Evolutionary conservation across 2,329 filamentous ascomycete genomes (phyloP), one percentile per base, ranked within the genome.

Genomic region (Cladophialophora yegresii): DNA sequence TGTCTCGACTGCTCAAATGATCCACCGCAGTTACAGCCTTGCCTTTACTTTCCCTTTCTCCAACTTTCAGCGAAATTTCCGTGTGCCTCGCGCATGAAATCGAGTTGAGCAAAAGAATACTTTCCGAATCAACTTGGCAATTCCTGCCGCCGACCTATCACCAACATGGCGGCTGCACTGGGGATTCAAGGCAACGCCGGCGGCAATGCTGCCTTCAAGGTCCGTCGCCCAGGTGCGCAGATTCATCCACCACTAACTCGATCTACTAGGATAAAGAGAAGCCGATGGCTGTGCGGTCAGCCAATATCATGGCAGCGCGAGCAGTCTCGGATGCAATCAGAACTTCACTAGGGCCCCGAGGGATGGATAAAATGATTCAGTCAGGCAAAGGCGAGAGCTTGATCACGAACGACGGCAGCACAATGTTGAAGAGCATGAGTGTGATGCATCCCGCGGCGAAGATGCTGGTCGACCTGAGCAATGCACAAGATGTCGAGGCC

Each of bases 321-420:
- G 95, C 95, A 76, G 93, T 99, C 75, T 90, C 95, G 77, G 95
- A 99, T 86, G 95, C 95, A 72, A 96, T 99, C 77, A 86, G 95
- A 83, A 98, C 93, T 77, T 98, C 95, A 67, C 85, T 99, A 71
- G 95, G 95, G 70, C 95, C 95, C 71, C 88, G 95, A 79, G 95
- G 95, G 76, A 97, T 97, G 93, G 93, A 97, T 83, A 97, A 97
- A 84, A 97, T 97, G 93, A 98, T 99, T 74, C 90, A 96, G 83
- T 96, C 90, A 66, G 91, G 92, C 77, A 96, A 92, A 82, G 95
- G 93, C 81, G 91, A 96, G 79, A 97, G 93, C 64, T 95, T 98
- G 78, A 99, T 99, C 81, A 99, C 95, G 75, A 99, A 99, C 83
- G 95, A 99, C 80, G 95, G 95, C 78, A 96, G 96, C 82, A 99